Base-by-base conservation (phyloP, 352 stramenopile genomes). In the Globisporangium carolinianum region DNA sequence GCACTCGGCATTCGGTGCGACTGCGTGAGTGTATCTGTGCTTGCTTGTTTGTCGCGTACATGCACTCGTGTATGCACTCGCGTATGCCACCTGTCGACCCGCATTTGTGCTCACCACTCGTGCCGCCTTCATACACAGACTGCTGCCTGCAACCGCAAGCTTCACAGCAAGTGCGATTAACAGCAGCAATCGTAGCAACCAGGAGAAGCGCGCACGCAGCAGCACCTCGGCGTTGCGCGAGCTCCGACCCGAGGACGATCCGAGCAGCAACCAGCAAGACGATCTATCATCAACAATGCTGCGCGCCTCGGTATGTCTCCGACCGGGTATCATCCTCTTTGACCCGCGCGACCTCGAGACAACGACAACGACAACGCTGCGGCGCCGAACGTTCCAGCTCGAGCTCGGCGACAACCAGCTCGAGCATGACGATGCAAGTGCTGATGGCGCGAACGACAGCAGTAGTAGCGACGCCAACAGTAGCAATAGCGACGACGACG, bases 311-410 rank as follows among this genome's bases (percentile, higher is more conserved):
- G 58, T 59, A 17, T 59, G 53, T 24, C 14, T 65, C 15, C 60
- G 60, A 3, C 60, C 69, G 0, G 73, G 73, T 8, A 62, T 86
- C 51, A 64, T 86, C 51, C 54, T 86, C 0, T 86, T 86, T 57
- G 73, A 86, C 50, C 76, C 76, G 18, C 67, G 67, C 24, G 74
- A 81, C 32, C 45, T 84, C 6, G 62, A 67, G 43, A 48, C 47
- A 7, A 53, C 48, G 8, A 18, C 39, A 12, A 1, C 39, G 39
- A 43, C 39, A 32, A 32, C 39, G 17, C 38, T 46, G 45, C 39
- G 47, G 0, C 57, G 47, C 11, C 54, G 46, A 17, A 18, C 58
- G 38, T 49, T 47, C 18, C 12, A 52, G 51, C 15, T 58, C 5
- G 2, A 66, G 63, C 24, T 76, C 54, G 37, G 54, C 2, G 55